These are phyloP conservation scores for Rhododendron griersonianum DNA, from an alignment of 148 eudicot genomes.

Conservation along the genomic window DNA sequence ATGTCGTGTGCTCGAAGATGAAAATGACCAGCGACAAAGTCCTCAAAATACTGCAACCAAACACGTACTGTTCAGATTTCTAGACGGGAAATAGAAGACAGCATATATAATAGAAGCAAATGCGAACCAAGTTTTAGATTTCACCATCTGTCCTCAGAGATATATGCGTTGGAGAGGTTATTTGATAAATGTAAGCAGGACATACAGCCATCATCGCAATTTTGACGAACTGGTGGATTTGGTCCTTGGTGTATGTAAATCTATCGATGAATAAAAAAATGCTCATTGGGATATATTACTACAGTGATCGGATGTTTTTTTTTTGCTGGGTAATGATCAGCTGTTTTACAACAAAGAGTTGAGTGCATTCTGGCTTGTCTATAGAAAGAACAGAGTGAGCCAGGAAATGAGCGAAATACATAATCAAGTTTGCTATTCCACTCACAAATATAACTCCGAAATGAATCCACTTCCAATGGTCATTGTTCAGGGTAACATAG, in stretches of 20 bases:
- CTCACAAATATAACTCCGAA: not conserved
- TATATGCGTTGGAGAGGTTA: not conserved
- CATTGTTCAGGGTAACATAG: not conserved
- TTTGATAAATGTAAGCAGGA: not conserved
- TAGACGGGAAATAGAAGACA: not conserved
- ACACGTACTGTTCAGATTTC: not conserved
- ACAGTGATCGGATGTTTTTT: not conserved
- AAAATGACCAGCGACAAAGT: conserved; percentile 63
- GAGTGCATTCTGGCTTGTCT: not conserved
- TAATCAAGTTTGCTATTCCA: not conserved
- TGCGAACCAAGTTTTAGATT: not conserved
- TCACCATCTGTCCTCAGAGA: not conserved
- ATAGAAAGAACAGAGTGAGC: not conserved
- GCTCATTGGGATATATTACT: not conserved
- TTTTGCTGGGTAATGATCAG: not conserved
- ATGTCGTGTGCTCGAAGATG: conserved; percentile 48
- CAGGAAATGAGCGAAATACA: not conserved
- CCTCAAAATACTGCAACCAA: conserved; percentile 71
- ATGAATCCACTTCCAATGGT: too few species aligned
- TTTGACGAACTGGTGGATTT: not conserved
- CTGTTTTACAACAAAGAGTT: not conserved
- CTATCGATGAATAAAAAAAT: too few species aligned
- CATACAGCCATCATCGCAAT: not conserved
- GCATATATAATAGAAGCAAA: not conserved
- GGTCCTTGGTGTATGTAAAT: not conserved